These are phyloP conservation scores for Eutrema salsugineum DNA, from an alignment of 441 rosid genomes.

Conservation along the genomic window DNA sequence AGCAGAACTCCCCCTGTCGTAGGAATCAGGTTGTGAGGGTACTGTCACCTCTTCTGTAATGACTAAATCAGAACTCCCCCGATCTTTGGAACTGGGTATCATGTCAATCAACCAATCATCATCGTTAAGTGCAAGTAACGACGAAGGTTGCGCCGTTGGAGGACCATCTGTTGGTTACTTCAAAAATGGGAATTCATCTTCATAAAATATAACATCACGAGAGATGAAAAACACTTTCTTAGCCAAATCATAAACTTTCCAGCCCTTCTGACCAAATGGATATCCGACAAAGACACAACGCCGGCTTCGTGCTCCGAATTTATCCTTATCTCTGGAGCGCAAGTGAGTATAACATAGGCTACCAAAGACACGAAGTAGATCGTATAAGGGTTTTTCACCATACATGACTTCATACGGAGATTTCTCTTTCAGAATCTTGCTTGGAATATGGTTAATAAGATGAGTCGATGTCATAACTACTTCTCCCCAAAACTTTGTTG, in stretches of 20 bases:
- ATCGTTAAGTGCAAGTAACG: neutral
- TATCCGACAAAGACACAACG: neutral
- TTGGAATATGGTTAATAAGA: neutral
- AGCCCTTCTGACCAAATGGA: neutral
- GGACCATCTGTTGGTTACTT: too few relatives aligned
- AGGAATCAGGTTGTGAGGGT: too few relatives aligned
- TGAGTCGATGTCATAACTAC: neutral
- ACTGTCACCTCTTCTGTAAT: too few relatives aligned
- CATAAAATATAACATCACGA: neutral
- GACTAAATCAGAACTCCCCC: too few relatives aligned
- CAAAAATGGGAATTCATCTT: neutral
- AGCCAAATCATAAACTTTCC: neutral
- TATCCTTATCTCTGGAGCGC: neutral
- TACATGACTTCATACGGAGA: neutral
- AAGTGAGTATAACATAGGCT: neutral
- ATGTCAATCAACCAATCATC: too few relatives aligned
- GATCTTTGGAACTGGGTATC: too few relatives aligned
- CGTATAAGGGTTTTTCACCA: neutral
- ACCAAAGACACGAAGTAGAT: neutral
- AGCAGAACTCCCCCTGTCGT: too few relatives aligned
- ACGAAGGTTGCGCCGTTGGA: too few relatives aligned
- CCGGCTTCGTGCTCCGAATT: neutral
- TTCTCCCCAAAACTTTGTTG: neutral
- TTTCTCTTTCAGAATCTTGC: neutral
- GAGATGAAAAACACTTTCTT: neutral